Percentiles rank a stretch among this genome's conserved stretches.
Evolutionary conservation across 306 rosid species (phyloP).

Genomic region (Vicia sativa): DNA sequence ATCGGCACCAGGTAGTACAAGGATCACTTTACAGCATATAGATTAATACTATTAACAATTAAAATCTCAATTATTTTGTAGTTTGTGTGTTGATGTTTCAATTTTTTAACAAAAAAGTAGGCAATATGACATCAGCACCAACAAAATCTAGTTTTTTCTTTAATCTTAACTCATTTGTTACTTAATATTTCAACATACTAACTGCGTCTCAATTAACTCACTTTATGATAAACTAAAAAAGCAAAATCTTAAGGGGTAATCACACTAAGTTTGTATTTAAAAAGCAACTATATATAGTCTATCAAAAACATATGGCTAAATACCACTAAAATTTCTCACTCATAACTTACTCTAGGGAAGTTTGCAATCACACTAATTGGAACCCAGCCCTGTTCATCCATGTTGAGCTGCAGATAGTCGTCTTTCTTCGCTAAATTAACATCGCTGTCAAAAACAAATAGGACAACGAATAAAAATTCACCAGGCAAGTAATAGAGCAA

Average conservation of each 20-base stretch:
- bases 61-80: neutral
- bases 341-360: slow-evolving; percentile 3
- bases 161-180: neutral
- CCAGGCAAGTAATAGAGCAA: neutral
- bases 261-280: no score
- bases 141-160: neutral
- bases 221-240: neutral
- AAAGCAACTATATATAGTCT: neutral
- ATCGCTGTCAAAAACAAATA: slow-evolving; percentile 7
- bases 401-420: neutral
- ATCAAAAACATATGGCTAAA: neutral
- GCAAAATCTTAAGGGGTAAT: neutral
- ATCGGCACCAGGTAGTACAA: neutral
- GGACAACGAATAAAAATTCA: neutral
- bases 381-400: slow-evolving; percentile 20
- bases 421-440: neutral
- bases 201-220: neutral
- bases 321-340: neutral
- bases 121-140: slow-evolving; percentile 8
- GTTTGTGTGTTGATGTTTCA: neutral
- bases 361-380: slow-evolving; percentile 4
- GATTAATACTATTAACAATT: neutral
- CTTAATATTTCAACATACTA: neutral
- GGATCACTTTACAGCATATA: neutral
- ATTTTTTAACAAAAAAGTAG: neutral